Evolutionary conservation across 2,329 filamentous ascomycete genomes (phyloP), one percentile per base, ranked within the genome.

Genomic region (Capronia americana): DNA sequence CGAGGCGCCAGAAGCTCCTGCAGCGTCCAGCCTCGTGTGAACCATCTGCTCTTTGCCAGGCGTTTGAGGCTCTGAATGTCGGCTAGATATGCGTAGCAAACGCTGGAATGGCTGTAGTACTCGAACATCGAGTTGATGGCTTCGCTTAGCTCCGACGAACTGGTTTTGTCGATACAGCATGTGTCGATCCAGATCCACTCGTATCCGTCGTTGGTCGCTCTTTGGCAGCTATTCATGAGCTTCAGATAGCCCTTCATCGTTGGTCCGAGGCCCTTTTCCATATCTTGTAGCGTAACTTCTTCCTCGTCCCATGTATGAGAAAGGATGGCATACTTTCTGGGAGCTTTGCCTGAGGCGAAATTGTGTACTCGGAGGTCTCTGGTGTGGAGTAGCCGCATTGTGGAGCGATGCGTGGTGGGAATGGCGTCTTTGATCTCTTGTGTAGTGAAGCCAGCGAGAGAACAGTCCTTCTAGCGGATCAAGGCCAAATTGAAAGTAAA

Each of bases 161-260:
- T 68, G 1, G 63, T 53, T 61, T 71, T 72, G 53, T 73, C 69
- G 32, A 72, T 73, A 48, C 71, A 73, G 50, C 71, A 73, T 2
- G 70, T 71, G 53, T 73, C 71, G 11, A 73, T 64, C 71, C 71
- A 73, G 2, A 73, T 68, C 20, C 69, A 73, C 3, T 55, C 48
- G 23, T 57, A 50, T 4, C 61, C 61, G 30, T 53, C 26, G 20
- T 34, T 30, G 10, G 5, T 12, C 3, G 64, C 48, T 32, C n/a
- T 32, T 24, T 63, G 26, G 23, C 64, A 66, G 44, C 24, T 56
- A 8, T 50, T 57, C 34, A 2, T 57, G 28, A 57, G 12, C 26
- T 66, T 66, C 12, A 14, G 11, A 38, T 50, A 66, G 28, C 60
- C 64, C 7, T 34, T 56, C 58, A 41, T 56, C 63, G 7, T 41